These are phyloP conservation scores for Saturnispora ahearnii DNA, from an alignment of 805 yeast species.

Conservation along the genomic window DNA sequence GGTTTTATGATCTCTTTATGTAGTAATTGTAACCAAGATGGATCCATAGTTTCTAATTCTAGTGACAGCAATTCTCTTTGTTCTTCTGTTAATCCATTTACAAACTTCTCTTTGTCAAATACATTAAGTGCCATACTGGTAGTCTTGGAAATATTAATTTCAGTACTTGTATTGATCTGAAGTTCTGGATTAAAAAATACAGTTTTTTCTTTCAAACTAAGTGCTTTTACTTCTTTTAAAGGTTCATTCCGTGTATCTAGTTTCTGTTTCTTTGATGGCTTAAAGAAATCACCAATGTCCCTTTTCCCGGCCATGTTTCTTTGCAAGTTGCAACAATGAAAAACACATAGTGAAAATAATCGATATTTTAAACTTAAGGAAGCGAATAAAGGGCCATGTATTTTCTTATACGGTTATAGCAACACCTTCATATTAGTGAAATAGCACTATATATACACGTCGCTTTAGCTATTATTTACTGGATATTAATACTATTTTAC, in stretches of 20 bases:
- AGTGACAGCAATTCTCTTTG: slow-evolving; percentile 43
- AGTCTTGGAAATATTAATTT: neutral
- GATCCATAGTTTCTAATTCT: slow-evolving; percentile 65
- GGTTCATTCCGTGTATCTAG: neutral
- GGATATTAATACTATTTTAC: too few species aligned
- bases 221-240: too few species aligned
- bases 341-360: neutral
- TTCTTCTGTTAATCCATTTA: slow-evolving; percentile 37
- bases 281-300: slow-evolving; percentile 14
- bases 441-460: too few species aligned
- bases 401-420: too few species aligned
- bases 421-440: too few species aligned
- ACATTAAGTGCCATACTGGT: neutral
- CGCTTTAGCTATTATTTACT: too few species aligned
- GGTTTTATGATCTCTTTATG: slow-evolving; percentile 73
- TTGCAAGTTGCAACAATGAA: neutral
- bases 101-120: slow-evolving; percentile 48
- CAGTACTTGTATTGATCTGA: too few species aligned
- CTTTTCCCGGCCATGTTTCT: slow-evolving; percentile 9
- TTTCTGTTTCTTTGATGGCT: slow-evolving; percentile 10
- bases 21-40: slow-evolving; percentile 68
- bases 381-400: too few species aligned
- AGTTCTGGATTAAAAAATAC: too few species aligned
- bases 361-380: neutral
- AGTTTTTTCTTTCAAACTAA: too few species aligned